These are phyloP conservation scores for Zygotorulaspora chibaensis DNA, from an alignment of 805 yeast species.

Conservation along the genomic window DNA sequence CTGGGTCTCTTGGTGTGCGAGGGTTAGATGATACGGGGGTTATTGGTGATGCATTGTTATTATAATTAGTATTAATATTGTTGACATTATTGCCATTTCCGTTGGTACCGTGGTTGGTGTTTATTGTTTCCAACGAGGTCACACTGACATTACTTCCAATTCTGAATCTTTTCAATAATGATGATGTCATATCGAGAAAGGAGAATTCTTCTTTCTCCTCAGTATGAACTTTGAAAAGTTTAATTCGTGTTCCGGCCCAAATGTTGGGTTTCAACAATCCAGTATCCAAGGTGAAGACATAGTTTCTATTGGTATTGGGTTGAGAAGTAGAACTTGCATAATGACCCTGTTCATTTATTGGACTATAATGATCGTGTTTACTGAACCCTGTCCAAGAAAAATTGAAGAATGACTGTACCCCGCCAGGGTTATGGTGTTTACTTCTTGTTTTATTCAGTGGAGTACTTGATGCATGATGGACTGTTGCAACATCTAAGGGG, in stretches of 20 bases:
- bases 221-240: constrained; percentile 46
- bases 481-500: constrained; percentile 10
- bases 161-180: constrained; percentile 37
- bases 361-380: constrained; percentile 19
- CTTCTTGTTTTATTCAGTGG: constrained; percentile 5
- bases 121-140: constrained; percentile 12
- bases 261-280: constrained; percentile 40
- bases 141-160: constrained; percentile 30
- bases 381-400: constrained; percentile 36
- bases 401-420: constrained; percentile 41
- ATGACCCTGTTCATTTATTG: constrained; percentile 18
- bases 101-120: constrained; percentile 4
- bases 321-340: constrained; percentile 5
- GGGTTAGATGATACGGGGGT: constrained; percentile 18
- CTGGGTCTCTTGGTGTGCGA: constrained; percentile 20
- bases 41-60: constrained; percentile 4
- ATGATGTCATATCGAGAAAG: constrained; percentile 39
- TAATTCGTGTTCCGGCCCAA: constrained; percentile 50
- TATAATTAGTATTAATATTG: constrained; percentile 4
- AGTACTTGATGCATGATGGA: constrained; percentile 4
- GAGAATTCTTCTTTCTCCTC: constrained; percentile 40
- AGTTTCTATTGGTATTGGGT: constrained; percentile 9
- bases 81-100: constrained; percentile 5
- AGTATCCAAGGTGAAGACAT: constrained; percentile 25
- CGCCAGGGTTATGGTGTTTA: constrained; percentile 5